phyloP scores from a whole-genome alignment of 2,329 filamentous ascomycete species.

The Pseudocercospora ulei region DNA sequence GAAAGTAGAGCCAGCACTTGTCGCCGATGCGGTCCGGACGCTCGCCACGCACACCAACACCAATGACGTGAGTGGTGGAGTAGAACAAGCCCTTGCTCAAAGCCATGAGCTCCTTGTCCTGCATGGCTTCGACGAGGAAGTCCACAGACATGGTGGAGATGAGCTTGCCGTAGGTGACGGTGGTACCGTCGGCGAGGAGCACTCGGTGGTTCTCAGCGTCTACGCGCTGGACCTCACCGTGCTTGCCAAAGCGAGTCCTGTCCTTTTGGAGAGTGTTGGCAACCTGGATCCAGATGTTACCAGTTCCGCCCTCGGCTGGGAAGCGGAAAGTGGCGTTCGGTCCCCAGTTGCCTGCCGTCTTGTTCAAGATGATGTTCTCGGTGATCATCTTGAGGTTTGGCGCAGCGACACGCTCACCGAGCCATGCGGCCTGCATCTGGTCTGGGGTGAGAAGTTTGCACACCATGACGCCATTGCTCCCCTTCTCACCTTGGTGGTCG shows the following conservation, averaged over 20 bases:
- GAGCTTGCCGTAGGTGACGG: slow-evolving; percentile 81
- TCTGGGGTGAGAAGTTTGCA: slow-evolving; percentile 18
- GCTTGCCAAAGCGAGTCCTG: slow-evolving; percentile 81
- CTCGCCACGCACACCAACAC: slow-evolving; percentile 82
- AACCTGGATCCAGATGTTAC: slow-evolving; percentile 97
- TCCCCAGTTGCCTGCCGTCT: slow-evolving; percentile 94
- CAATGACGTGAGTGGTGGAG: slow-evolving; percentile 93
- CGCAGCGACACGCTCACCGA: slow-evolving; percentile 94
- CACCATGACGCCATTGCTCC: slow-evolving; percentile 8
- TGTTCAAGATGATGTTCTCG: slow-evolving; percentile 89
- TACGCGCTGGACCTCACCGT: slow-evolving; percentile 74
- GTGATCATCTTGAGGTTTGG: slow-evolving; percentile 90
- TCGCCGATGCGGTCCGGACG: slow-evolving; percentile 94
- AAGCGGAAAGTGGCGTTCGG: slow-evolving; percentile 98
- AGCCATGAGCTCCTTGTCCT: slow-evolving; percentile 69
- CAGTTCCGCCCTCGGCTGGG: slow-evolving; percentile 87
- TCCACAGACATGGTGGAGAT: slow-evolving; percentile 96
- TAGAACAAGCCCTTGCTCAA: slow-evolving; percentile 90
- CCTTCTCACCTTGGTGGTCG: slow-evolving; percentile 73
- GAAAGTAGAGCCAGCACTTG: slow-evolving; percentile 99
- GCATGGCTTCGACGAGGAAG: slow-evolving; percentile 75
- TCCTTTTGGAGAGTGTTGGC: slow-evolving; percentile 84
- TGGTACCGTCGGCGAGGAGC: slow-evolving; percentile 72
- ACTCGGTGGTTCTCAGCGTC: slow-evolving; percentile 78
- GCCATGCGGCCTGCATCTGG: slow-evolving; percentile 98